Evolutionary conservation across 2,329 filamentous ascomycete species (phyloP), one percentile per base, ranked within the genome.

Genomic region (Fusarium sororula): DNA sequence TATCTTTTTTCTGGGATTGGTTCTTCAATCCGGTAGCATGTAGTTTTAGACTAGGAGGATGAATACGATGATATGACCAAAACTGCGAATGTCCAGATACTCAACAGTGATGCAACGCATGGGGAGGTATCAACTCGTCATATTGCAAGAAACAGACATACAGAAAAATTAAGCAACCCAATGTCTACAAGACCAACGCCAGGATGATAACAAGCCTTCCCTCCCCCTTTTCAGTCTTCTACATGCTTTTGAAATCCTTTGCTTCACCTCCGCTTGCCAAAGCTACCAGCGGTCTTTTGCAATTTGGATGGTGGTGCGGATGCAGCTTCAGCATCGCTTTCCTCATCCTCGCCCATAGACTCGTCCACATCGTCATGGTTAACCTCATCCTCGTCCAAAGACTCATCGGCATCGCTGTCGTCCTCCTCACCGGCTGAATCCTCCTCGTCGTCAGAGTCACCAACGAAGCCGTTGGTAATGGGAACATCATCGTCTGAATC

Each of bases 391-490:
- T 90, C 89, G 28, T 90, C 88, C 5, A 89, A 80, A 2, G 84
- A 84, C 74, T 87, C 86, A 41, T 86, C 85, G 4, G 80, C 87
- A 13, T 85, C 87, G 20, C 72, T 75, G 3, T 73, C 65, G 20
- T 84, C 84, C 7, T 84, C 85, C 14, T 84, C 54, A 17, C 85
- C 84, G 10, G 82, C 83, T 12, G 85, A 85, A 17, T 87, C 86
- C 17, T 87, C 86, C 60, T 89, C 87, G 24, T 91, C 90, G 48
- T 92, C 90, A 11, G 90, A 91, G 51, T 89, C 90, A 35, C 88
- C 90, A 20, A 87, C 80, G 58, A 87, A 81, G 59, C 87, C 88
- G 72, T 90, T 91, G 28, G 86, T 84, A 37, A 87, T 83, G 7
- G 87, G 86, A 76, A 88, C 85, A 51, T 90, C 88, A 7, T 90